phyloP scores from a whole-genome alignment of 129 eudicot genomes.

The Flaveria brownii region DNA sequence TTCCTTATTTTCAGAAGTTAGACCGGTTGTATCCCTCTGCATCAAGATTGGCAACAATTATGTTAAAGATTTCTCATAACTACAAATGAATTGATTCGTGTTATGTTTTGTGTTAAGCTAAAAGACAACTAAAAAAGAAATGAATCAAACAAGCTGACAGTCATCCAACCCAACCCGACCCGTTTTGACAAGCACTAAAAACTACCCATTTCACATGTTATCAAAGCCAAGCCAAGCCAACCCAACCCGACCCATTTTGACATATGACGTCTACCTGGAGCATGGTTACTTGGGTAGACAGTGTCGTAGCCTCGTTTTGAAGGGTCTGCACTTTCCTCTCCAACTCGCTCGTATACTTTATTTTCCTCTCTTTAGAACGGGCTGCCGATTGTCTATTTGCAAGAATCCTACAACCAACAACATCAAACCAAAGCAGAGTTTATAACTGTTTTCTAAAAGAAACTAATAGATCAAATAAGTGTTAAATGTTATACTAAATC shows the following conservation, averaged over 20 bases:
- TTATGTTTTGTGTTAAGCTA: neutral
- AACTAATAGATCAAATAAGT: neutral
- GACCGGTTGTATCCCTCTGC: slow-evolving; percentile 76
- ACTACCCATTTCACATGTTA: neutral
- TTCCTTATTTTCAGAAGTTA: slow-evolving; percentile 84
- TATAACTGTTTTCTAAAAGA: neutral
- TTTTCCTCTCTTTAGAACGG: slow-evolving; percentile 81
- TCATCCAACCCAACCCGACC: neutral
- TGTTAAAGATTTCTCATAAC: neutral
- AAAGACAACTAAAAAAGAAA: neutral
- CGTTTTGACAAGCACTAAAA: neutral
- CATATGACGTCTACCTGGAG: slow-evolving; percentile 52
- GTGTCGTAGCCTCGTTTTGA: slow-evolving; percentile 86
- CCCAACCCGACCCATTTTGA: neutral
- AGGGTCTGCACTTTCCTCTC: slow-evolving; percentile 96
- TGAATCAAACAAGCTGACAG: neutral
- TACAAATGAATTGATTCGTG: neutral
- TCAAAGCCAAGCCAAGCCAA: neutral
- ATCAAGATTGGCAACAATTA: slow-evolving; percentile 19
- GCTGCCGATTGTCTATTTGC: slow-evolving; percentile 96
- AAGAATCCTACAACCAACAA: slow-evolving; percentile 59
- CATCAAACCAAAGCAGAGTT: neutral
- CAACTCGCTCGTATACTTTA: slow-evolving; percentile 68
- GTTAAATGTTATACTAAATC: neutral
- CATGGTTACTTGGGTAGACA: slow-evolving; percentile 82